Conservation (phyloP, 1,139 yeast genomes). For the Yamadazyma atmosphaerica region DNA sequence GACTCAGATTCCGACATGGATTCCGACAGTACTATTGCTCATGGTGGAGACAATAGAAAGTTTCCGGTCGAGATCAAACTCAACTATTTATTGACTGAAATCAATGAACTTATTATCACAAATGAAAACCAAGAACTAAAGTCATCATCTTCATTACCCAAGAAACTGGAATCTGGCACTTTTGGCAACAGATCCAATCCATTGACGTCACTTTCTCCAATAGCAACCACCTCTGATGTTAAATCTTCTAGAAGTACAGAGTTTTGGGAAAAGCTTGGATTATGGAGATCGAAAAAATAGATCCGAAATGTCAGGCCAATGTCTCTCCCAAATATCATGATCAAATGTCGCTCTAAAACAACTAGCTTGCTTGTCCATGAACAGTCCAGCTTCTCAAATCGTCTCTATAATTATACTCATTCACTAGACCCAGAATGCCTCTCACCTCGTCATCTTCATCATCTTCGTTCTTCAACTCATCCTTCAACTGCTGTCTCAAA, state of each 20-base stretch:
- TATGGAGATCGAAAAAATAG: too few relatives aligned
- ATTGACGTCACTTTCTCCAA: background rate
- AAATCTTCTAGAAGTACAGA: background rate
- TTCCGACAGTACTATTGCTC: background rate
- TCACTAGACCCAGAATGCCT: conserved; percentile 47
- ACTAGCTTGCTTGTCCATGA: conserved; percentile 3
- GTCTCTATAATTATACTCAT: conserved; percentile 40
- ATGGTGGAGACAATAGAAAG: background rate
- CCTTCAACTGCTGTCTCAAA: conserved; percentile 44
- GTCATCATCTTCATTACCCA: background rate
- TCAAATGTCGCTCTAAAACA: too few relatives aligned
- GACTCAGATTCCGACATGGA: background rate
- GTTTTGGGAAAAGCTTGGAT: conserved; percentile 1
- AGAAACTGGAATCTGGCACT: too few relatives aligned
- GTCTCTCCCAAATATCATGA: too few relatives aligned
- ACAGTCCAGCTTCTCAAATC: conserved; percentile 50
- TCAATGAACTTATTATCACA: conserved; percentile 4
- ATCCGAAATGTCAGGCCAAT: too few relatives aligned
- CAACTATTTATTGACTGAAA: conserved; percentile 7
- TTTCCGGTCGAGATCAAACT: conserved; percentile 7
- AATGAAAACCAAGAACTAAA: conserved; percentile 4
- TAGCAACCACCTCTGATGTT: background rate
- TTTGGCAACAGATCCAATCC: background rate
- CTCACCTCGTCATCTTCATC: conserved; percentile 55
- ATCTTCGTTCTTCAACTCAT: conserved; percentile 21